A percentile compares a stretch with the other conserved stretches of the same genome.
Conservation (phyloP, 2,329 filamentous ascomycete genomes). For the Sclerotinia minor region DNA sequence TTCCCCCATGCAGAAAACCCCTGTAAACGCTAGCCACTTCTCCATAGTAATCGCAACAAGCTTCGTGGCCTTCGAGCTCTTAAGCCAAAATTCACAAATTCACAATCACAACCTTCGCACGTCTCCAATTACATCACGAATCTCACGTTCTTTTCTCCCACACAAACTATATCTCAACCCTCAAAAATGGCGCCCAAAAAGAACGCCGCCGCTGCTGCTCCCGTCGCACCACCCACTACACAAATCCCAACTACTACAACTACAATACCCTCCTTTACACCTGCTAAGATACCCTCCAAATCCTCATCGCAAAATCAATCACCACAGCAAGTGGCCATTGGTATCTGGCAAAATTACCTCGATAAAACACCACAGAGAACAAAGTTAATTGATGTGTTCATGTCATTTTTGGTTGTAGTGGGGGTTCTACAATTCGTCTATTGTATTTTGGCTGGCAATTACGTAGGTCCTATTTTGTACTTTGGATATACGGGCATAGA, state of each 20-base stretch:
- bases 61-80: slow-evolving; percentile 25
- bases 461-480: slow-evolving; percentile 61
- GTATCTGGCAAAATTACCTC: slow-evolving; percentile 76
- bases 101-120: slow-evolving; percentile 21
- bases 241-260: slow-evolving; percentile 29
- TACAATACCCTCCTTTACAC: slow-evolving; percentile 37
- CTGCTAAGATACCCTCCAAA: slow-evolving; percentile 32
- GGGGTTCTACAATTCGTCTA: slow-evolving; percentile 93
- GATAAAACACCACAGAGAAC: slow-evolving; percentile 83
- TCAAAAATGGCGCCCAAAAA: slow-evolving; percentile 53
- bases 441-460: slow-evolving; percentile 89
- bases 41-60: slow-evolving; percentile 26
- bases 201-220: slow-evolving; percentile 39
- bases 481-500: slow-evolving; percentile 22
- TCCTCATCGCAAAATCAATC: slow-evolving; percentile 37
- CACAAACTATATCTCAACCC: slow-evolving; percentile 12
- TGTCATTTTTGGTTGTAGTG: slow-evolving; percentile 81
- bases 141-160: not conserved
- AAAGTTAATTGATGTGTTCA: slow-evolving; percentile 88
- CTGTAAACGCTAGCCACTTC: slow-evolving; percentile 12
- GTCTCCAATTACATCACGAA: slow-evolving; percentile 16
- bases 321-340: slow-evolving; percentile 58
- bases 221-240: slow-evolving; percentile 30
- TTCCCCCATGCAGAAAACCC: slow-evolving; percentile 10
- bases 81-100: slow-evolving; percentile 17